A percentile compares a stretch with the other conserved stretches of the same genome.
Evolutionary conservation across 2,329 filamentous ascomycete species (phyloP).

Genomic region (Penicillium sp.): DNA sequence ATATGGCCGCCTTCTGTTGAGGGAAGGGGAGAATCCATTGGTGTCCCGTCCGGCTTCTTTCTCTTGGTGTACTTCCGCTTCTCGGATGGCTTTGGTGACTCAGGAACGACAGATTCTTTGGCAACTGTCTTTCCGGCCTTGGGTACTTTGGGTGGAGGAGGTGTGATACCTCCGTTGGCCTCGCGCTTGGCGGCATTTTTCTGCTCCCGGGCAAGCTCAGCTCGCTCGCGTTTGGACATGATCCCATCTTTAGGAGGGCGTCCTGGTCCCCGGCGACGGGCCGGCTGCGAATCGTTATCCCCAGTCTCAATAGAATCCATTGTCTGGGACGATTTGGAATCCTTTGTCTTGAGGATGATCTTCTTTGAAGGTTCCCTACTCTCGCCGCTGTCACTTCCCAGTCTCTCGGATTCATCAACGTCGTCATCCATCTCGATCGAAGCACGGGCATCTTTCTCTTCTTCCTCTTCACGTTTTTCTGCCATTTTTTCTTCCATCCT

Average conservation of each 20-base stretch:
- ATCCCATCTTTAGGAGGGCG: constrained; percentile 65
- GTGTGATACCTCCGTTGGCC: constrained; percentile 47
- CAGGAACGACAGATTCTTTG: constrained; percentile 35
- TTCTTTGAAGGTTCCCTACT: constrained; percentile 31
- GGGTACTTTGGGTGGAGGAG: constrained; percentile 34
- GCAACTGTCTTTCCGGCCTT: constrained; percentile 34
- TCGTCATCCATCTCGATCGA: constrained; percentile 45
- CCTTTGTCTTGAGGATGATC: constrained; percentile 31
- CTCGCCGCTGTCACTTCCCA: constrained; percentile 27
- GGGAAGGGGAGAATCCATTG: constrained; percentile 42
- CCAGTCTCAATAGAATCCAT: constrained; percentile 31
- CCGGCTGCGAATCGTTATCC: constrained; percentile 40
- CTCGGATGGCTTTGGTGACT: constrained; percentile 42
- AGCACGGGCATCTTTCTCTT: constrained; percentile 32
- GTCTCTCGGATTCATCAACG: constrained; percentile 32
- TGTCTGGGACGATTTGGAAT: constrained; percentile 27
- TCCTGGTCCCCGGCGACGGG: constrained; percentile 54
- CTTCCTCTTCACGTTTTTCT: constrained; percentile 32
- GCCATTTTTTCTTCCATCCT: constrained; percentile 43
- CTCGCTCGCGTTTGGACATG: constrained; percentile 63
- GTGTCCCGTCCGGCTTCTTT: constrained; percentile 43
- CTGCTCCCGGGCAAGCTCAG: constrained; percentile 53
- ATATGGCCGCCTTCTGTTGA: constrained; percentile 44
- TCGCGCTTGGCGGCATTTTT: constrained; percentile 51
- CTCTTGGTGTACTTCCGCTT: constrained; percentile 51